These are phyloP conservation scores for Erodium chrysanthum DNA, from an alignment of 441 rosid genomes.

Conservation along the genomic window DNA sequence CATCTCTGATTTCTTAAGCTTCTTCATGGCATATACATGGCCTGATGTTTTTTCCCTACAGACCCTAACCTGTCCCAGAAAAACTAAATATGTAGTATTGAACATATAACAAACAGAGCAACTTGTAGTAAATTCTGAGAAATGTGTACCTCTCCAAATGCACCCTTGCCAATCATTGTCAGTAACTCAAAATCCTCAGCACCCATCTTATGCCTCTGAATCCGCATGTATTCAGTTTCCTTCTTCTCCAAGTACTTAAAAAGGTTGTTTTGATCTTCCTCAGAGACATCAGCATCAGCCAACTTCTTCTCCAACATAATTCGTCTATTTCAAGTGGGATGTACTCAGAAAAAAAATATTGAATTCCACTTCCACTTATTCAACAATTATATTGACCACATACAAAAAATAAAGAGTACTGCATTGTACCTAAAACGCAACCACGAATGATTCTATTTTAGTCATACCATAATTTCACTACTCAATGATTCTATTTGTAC, in stretches of 20 bases:
- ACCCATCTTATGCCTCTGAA: conserved; percentile 38
- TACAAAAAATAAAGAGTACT: background rate
- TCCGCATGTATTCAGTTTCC: conserved; percentile 37
- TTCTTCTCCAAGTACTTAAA: conserved; percentile 33
- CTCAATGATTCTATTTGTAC: background rate
- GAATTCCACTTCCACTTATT: background rate
- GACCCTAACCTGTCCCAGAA: conserved; percentile 21
- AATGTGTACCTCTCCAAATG: background rate
- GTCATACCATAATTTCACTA: background rate
- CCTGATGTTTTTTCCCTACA: conserved; percentile 22
- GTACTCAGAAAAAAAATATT: background rate
- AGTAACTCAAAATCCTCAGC: conserved; percentile 33
- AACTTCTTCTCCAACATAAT: conserved; percentile 29
- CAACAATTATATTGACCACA: background rate
- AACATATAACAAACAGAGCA: background rate
- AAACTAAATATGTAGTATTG: background rate
- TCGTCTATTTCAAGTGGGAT: background rate
- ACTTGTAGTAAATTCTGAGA: background rate
- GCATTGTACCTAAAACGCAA: no score
- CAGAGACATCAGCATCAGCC: conserved; percentile 38
- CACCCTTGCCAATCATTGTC: conserved; percentile 22
- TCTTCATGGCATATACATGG: conserved; percentile 23
- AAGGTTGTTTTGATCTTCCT: conserved; percentile 33
- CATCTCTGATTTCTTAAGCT: conserved; percentile 26
- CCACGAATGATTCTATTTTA: no score